Evolutionary conservation across 176 grass and related monocot species (phyloP), one percentile per base, ranked within the genome.

Genomic region (Carex pumila): DNA sequence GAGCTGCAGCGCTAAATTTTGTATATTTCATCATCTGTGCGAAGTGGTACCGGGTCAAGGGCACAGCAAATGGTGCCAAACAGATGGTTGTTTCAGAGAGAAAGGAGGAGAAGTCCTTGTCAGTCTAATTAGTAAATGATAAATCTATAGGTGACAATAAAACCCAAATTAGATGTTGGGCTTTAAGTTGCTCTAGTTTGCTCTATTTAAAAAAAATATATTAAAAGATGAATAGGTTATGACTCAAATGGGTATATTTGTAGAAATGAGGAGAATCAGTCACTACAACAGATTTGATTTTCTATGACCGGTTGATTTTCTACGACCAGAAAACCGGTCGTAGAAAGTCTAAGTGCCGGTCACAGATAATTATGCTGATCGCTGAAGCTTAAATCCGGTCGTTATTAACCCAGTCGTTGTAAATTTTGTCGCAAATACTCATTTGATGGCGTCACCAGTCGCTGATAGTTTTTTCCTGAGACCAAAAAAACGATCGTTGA

Each of bases 21-120:
- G 52, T 62, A 7, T 94, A 85, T 65, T 94, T 97, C 71, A 7
- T 91, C 1, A 56, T 21, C 0, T 97, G 92, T 73, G 87, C 94
- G 1, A 87, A 79, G 3, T 94, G 89, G 88, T 97, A 94, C 84
- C 82, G 90, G 79, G 79, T 89, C 87, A 97, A 91, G 79, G 85
- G 83, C 45, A 5, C 81, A 0, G 47, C 32, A 1, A 9, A 65
- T 11, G 41, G 19, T 22, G 43, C 3, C 18, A 17, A 2, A 6
- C 60, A 0, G 9, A 58, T 7, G 45, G 25, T 89, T 5, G 59
- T 78, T 29, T 34, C 64, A 32, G 71, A 85, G 41, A n/a, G 25
- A 34, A 67, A 70, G 14, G 31, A 47, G 4, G 9, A 13, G 14
- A 15, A 62, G 5, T 5, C 25, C 0, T 2, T 50, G 53, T 82